Evolutionary conservation across 2,329 filamentous ascomycete species (phyloP).

Genomic region (Plectosphaerella sp.): DNA sequence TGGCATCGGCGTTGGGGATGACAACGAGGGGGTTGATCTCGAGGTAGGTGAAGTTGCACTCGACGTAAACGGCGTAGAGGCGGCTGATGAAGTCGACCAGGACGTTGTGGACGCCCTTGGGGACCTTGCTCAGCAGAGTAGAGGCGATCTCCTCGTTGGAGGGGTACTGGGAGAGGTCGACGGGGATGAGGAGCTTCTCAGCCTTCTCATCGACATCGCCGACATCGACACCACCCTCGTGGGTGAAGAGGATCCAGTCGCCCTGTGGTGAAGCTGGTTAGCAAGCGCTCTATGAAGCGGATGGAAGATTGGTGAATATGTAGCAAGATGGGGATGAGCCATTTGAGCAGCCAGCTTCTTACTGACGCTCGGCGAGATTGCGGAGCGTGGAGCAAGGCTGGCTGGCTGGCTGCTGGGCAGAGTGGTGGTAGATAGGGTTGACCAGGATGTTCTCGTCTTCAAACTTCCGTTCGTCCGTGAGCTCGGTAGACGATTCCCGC

Average conservation of each 20-base stretch:
- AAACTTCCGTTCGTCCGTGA: slow-evolving; percentile 31
- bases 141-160: slow-evolving; percentile 91
- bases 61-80: slow-evolving; percentile 97
- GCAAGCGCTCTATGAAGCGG: background rate
- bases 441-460: background rate
- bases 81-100: slow-evolving; percentile 98
- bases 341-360: too few relatives aligned
- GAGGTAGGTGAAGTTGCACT: slow-evolving; percentile 99
- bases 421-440: background rate
- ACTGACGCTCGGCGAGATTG: too few relatives aligned
- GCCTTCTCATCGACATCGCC: slow-evolving; percentile 99
- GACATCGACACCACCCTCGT: slow-evolving; percentile 99
- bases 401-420: background rate
- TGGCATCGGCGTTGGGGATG: slow-evolving; percentile 88
- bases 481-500: slow-evolving; percentile 4
- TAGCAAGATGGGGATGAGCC: too few relatives aligned
- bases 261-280: slow-evolving; percentile 53
- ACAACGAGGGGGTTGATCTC: slow-evolving; percentile 99
- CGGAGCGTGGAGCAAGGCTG: too few relatives aligned
- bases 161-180: slow-evolving; percentile 90
- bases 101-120: slow-evolving; percentile 93
- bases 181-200: slow-evolving; percentile 96
- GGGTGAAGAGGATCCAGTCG: slow-evolving; percentile 99
- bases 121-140: slow-evolving; percentile 85
- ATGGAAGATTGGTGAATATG: background rate